Evolutionary conservation across 2,329 filamentous ascomycete genomes (phyloP), one percentile per base, ranked within the genome.

Genomic region (Tolypocladium endophyticum): DNA sequence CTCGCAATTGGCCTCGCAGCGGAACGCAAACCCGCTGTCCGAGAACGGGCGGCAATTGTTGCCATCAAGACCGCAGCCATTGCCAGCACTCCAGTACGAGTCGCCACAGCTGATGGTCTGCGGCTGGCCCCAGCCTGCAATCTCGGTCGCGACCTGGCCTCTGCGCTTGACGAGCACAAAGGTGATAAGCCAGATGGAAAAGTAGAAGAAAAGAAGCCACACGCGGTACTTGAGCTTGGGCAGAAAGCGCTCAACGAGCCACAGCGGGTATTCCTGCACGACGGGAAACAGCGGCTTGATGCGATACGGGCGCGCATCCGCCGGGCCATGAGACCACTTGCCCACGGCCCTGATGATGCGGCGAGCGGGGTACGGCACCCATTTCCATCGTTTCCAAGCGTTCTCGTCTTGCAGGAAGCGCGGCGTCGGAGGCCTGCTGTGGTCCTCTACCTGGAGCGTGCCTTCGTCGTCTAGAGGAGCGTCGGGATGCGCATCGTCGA

Each of bases 31-130:
- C 0, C 84, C 84, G 59, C 77, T 82, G 63, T 85, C 86, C 60
- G 81, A 82, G 68, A 94, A 94, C 0, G 90, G 90, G 11, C 89
- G 83, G 68, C 90, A 94, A 57, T 84, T 77, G 61, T 85, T 84
- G 8, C 90, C 90, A 64, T 93, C 85, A 18, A 93, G 68, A 0
- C 89, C 89, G 70, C 90, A 94, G 16, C 75, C 76, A 68, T 92
- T 92, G 39, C 85, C 86, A 43, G 84, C 71, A 11, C 77, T 80
- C 88, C 89, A 94, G 68, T 89, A 90, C 18, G 85, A 81, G 58
- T 82, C 79, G 16, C 81, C 83, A 71, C 90, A 94, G 36, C 83
- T 77, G 52, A 93, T 83, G 58, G 81, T 78, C 59, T 81, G 78
- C 0, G 89, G 88, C 54, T 75, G 77, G 20, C 88, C 89, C 76